Base-by-base conservation (phyloP, 257 asterid genomes). In the Jacaranda copaia region DNA sequence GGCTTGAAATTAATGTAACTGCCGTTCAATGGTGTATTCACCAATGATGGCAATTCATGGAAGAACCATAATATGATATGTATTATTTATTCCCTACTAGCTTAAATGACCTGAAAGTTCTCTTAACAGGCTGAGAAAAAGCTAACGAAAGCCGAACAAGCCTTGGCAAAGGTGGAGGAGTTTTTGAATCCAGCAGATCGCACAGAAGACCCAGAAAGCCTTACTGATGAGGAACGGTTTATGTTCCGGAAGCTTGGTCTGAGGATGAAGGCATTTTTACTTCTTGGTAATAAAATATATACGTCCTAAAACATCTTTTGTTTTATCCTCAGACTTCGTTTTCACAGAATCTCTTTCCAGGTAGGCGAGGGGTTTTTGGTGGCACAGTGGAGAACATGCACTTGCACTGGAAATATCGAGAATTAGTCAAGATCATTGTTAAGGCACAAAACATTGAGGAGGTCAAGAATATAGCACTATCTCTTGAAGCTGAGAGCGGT, bases 301-400 rank as follows among this genome's bases (percentile, higher is more conserved):
- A 39, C 63, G 7, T 66, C 48, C 18, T 51, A 36, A 75, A 51
- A 36, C 45, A 79, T 32, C n/a, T 79, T 59, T 70, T 35, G 70
- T 70, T 75, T 78, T 56, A 59, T 51, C 63, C 42, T 13, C 48
- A 35, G 46, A 48, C 65, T 53, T 48, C 20, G 52, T 81, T 72
- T 63, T 79, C 43, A 77, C 72, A 25, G 42, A 75, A 16, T 69
- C 74, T 52, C 67, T 46, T 83, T 83, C 73, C 97, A 96, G 98
- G 98, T 81, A 85, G 98, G 85, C 99, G 98, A 67, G 99, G 99
- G 77, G 89, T 96, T 76, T 96, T 96, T 80, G 96, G 86, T 74
- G 99, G 99, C 82, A 96, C 99, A 0, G 97, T 96, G 75, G 99
- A 96, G 84, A 96, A 96, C 87, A 93, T 93, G 99, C 99, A 96